A percentile compares a stretch with the other conserved stretches of the same genome.
Evolutionary conservation across 2,329 filamentous ascomycete species (phyloP).

Genomic region (Chaetomiaceae sp.): DNA sequence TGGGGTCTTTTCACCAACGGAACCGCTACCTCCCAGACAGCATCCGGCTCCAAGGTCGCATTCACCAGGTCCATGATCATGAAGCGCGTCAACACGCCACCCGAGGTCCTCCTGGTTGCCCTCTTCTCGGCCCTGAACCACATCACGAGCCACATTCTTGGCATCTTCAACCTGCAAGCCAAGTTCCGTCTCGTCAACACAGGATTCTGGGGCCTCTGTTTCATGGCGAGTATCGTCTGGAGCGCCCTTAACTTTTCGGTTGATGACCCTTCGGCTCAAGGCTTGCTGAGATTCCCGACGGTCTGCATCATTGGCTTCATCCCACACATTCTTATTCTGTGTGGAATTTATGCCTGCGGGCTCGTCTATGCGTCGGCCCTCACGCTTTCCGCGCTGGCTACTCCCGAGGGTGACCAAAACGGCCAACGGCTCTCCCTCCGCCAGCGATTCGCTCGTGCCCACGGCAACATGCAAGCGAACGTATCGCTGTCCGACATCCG

Average conservation of each 20-base stretch:
- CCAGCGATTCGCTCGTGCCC: constrained; percentile 65
- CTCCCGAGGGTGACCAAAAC: constrained; percentile 44
- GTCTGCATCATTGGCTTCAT: constrained; percentile 94
- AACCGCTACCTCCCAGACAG: constrained; percentile 40
- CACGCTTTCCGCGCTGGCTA: constrained; percentile 65
- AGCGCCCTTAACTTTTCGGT: constrained; percentile 61
- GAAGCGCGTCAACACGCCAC: constrained; percentile 77
- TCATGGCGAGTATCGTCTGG: constrained; percentile 80
- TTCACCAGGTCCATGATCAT: constrained; percentile 64
- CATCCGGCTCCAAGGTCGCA: constrained; percentile 38
- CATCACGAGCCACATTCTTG: constrained; percentile 76
- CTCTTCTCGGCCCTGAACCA: constrained; percentile 88
- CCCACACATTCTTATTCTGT: constrained; percentile 81
- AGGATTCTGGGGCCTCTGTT: constrained; percentile 82
- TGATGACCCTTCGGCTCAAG: constrained; percentile 55
- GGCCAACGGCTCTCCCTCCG: constrained; percentile 38
- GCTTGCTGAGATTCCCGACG: constrained; percentile 81
- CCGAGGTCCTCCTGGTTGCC: constrained; percentile 81
- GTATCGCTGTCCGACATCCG: constrained; percentile 76
- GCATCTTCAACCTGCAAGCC: constrained; percentile 73
- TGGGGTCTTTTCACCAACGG: constrained; percentile 56
- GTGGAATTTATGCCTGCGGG: constrained; percentile 71
- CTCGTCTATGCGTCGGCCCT: constrained; percentile 75
- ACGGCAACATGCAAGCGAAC: constrained; percentile 88
- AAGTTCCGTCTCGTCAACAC: constrained; percentile 81